Evolutionary conservation across 768 basidiomycete genomes (phyloP).

Genomic region (Termitomyces sp.): DNA sequence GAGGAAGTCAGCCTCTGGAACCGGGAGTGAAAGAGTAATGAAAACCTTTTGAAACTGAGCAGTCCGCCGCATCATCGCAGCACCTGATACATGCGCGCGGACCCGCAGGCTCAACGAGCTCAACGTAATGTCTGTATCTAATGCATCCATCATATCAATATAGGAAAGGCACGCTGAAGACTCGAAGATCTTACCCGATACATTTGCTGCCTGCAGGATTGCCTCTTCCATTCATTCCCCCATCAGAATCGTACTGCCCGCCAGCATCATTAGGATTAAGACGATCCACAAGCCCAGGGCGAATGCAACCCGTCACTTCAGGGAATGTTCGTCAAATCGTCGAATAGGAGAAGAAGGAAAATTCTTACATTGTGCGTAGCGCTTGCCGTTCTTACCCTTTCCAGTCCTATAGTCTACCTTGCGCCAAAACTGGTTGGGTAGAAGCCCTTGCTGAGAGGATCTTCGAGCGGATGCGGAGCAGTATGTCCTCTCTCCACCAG

Average conservation of each 20-base stretch:
- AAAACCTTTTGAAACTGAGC: slow-evolving; percentile 42
- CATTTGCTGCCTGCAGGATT: slow-evolving; percentile 43
- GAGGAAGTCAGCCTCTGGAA: neutral
- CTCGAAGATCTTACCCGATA: neutral
- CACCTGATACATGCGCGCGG: slow-evolving; percentile 53
- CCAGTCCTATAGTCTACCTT: slow-evolving; percentile 42
- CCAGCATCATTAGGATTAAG: slow-evolving; percentile 44
- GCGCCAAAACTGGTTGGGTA: slow-evolving; percentile 45
- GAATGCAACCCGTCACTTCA: slow-evolving; percentile 54
- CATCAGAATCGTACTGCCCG: slow-evolving; percentile 58
- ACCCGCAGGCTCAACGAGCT: slow-evolving; percentile 48
- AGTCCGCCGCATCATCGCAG: slow-evolving; percentile 50
- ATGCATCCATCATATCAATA: neutral
- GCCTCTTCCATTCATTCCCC: slow-evolving; percentile 41
- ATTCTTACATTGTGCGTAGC: slow-evolving; percentile 41
- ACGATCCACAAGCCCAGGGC: slow-evolving; percentile 34
- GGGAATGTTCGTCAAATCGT: neutral
- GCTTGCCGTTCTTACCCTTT: slow-evolving; percentile 30
- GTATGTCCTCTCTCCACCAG: slow-evolving; percentile 50
- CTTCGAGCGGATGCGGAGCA: slow-evolving; percentile 40
- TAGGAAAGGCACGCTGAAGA: neutral
- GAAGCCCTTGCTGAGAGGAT: slow-evolving; percentile 37
- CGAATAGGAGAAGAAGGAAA: neutral
- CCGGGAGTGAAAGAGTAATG: neutral
- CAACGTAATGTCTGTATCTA: slow-evolving; percentile 56